These are phyloP conservation scores for Candida saitoana DNA, from an alignment of 805 yeast species.

Conservation along the genomic window DNA sequence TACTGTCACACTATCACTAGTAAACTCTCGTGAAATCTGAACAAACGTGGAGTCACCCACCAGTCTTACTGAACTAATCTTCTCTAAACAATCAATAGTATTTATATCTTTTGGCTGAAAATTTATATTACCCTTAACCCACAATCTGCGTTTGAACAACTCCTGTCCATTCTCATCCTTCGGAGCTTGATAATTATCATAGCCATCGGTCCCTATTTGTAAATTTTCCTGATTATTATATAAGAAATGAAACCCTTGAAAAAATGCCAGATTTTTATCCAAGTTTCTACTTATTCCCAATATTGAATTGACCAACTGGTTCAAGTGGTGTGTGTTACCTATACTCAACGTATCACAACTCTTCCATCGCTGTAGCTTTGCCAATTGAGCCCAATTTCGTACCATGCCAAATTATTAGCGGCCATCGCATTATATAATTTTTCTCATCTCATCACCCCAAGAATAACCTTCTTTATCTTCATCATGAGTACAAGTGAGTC, in stretches of 20 bases:
- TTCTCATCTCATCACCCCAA: conserved; percentile 7
- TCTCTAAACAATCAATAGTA: conserved; percentile 52
- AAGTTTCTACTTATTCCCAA: neutral
- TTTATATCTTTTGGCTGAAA: conserved; percentile 30
- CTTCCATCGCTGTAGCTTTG: conserved; percentile 14
- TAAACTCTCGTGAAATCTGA: conserved; percentile 49
- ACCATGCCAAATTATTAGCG: conserved; percentile 11
- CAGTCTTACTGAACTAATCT: conserved; percentile 37
- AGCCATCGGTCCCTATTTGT: conserved; percentile 66
- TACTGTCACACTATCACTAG: conserved; percentile 17
- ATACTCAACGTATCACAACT: conserved; percentile 18
- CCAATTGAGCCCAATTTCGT: conserved; percentile 12
- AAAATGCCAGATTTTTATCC: neutral
- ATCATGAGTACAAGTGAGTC: conserved; percentile 27
- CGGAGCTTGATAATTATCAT: conserved; percentile 76
- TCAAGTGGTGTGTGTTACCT: conserved; percentile 18
- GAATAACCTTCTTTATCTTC: conserved; percentile 1
- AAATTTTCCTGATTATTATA: conserved; percentile 58
- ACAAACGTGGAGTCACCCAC: conserved; percentile 45
- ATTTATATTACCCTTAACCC: conserved; percentile 69
- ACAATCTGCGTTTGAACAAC: conserved; percentile 60
- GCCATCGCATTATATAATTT: neutral
- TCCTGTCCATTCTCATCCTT: conserved; percentile 11
- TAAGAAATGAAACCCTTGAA: conserved; percentile 58
- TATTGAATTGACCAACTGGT: conserved; percentile 7